Evolutionary conservation across 148 eudicot genomes (phyloP), one percentile per base, ranked within the genome.

Genomic region (Diospyros lotus): DNA sequence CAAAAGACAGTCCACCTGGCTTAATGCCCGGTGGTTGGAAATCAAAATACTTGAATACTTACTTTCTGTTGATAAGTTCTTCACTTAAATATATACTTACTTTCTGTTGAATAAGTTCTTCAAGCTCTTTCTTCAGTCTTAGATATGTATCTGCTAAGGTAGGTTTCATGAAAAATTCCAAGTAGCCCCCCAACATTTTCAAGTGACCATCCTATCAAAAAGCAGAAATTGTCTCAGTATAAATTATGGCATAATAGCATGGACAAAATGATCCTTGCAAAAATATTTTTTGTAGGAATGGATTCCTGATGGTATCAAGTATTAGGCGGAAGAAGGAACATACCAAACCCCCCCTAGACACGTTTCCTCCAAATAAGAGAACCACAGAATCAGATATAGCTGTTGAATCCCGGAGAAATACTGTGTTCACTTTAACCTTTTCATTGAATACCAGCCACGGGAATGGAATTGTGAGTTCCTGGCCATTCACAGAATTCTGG

Each of bases 371-470:
- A 75, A 95, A 92, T 64, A 95, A 84, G 62, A 95, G 89, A 71
- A 95, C 82, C 66, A 86, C 80, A 28, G 98, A 95, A 84, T 95
- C 98, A 56, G 96, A 90, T 62, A 95, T 92, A 1, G 92, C 98
- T 50, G 98, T 92, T 66, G 98, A 95, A 87, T 95, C 97, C 72
- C 97, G 89, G 45, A 95, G 81, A 65, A 88, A 90, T 60, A 95
- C 98, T 65, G 97, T 78, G 77, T 95, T 92, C 71, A 95, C 97
- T 87, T 95, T 95, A 75, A 95, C 80, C 85, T 95, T 95, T 71
- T 95, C 98, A 77, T 95, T 95, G 79, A 95, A 95, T 75, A 90
- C 96, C 58, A 95, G 86, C 98, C 98, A 95, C 62, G 98, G 98
- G 58, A 80, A 86, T 71, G 96, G 96, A 79, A 95, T 87, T 77